Evolutionary conservation across 1,284 basidiomycete species (phyloP).

Genomic region (Microbotryum intermedium): DNA sequence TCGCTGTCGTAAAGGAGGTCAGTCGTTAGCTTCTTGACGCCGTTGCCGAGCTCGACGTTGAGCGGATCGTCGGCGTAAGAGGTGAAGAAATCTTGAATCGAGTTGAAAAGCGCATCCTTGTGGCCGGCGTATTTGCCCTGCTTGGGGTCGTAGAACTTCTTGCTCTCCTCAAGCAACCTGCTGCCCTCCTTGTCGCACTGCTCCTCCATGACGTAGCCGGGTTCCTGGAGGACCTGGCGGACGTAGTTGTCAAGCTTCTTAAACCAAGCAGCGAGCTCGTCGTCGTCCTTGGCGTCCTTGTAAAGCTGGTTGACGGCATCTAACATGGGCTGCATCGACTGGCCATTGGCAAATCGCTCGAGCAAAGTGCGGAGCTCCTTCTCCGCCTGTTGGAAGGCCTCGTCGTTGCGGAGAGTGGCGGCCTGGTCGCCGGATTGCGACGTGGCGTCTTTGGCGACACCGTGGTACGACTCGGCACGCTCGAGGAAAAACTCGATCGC

Average conservation of each 20-base stretch:
- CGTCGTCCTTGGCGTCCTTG: slow-evolving; percentile 65
- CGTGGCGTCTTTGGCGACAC: slow-evolving; percentile 50
- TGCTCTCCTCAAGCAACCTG: slow-evolving; percentile 52
- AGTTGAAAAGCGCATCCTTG: slow-evolving; percentile 70
- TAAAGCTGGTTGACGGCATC: slow-evolving; percentile 66
- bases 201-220: slow-evolving; percentile 79
- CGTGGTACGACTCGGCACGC: slow-evolving; percentile 55
- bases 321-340: slow-evolving; percentile 56
- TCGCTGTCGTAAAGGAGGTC: slow-evolving; percentile 68
- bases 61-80: slow-evolving; percentile 76
- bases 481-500: slow-evolving; percentile 43
- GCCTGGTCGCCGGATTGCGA: slow-evolving; percentile 38
- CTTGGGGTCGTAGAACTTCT: slow-evolving; percentile 70
- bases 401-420: slow-evolving; percentile 47
- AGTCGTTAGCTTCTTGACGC: slow-evolving; percentile 54
- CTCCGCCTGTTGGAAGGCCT: slow-evolving; percentile 52
- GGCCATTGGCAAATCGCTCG: slow-evolving; percentile 80
- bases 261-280: slow-evolving; percentile 71
- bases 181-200: slow-evolving; percentile 51
- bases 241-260: slow-evolving; percentile 48
- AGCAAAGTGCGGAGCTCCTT: slow-evolving; percentile 66
- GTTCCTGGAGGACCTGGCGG: slow-evolving; percentile 62
- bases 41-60: slow-evolving; percentile 49
- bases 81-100: slow-evolving; percentile 65
- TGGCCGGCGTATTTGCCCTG: slow-evolving; percentile 80